Evolutionary conservation across 805 yeast genomes (phyloP).

Genomic region (Cephaloascus fragrans): DNA sequence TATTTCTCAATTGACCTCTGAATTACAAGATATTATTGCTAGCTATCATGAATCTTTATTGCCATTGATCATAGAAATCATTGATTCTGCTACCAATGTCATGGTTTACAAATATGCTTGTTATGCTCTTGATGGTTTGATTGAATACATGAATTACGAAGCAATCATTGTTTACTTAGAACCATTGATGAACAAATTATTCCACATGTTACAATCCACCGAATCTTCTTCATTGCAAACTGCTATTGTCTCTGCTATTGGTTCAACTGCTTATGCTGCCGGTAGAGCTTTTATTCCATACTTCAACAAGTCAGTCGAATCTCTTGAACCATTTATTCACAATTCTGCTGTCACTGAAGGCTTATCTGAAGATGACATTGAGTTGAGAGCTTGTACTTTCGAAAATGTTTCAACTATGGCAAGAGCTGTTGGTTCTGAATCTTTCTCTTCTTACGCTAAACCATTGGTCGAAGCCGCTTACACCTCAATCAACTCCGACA

Average conservation of each 20-base stretch:
- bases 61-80: slow-evolving; percentile 78
- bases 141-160: slow-evolving; percentile 85
- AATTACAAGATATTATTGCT: slow-evolving; percentile 78
- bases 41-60: slow-evolving; percentile 73
- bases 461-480: slow-evolving; percentile 87
- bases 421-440: slow-evolving; percentile 88
- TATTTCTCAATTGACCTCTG: slow-evolving; percentile 67
- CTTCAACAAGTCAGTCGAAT: slow-evolving; percentile 72
- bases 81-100: slow-evolving; percentile 76
- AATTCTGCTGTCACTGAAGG: slow-evolving; percentile 63
- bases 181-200: slow-evolving; percentile 82
- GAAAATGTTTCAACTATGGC: slow-evolving; percentile 95
- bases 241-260: slow-evolving; percentile 89
- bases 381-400: slow-evolving; percentile 83
- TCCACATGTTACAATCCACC: slow-evolving; percentile 72
- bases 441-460: slow-evolving; percentile 77
- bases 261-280: slow-evolving; percentile 93
- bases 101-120: slow-evolving; percentile 88
- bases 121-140: slow-evolving; percentile 79
- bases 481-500: slow-evolving; percentile 63
- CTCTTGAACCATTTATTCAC: slow-evolving; percentile 73
- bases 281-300: slow-evolving; percentile 83
- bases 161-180: slow-evolving; percentile 73
- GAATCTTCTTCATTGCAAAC: slow-evolving; percentile 65
- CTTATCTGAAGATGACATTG: slow-evolving; percentile 80